A percentile compares a stretch with the other conserved stretches of the same genome.
These are phyloP conservation scores for Golubevia sp. DNA, from an alignment of 1,284 basidiomycete genomes.

Conservation along the genomic window DNA sequence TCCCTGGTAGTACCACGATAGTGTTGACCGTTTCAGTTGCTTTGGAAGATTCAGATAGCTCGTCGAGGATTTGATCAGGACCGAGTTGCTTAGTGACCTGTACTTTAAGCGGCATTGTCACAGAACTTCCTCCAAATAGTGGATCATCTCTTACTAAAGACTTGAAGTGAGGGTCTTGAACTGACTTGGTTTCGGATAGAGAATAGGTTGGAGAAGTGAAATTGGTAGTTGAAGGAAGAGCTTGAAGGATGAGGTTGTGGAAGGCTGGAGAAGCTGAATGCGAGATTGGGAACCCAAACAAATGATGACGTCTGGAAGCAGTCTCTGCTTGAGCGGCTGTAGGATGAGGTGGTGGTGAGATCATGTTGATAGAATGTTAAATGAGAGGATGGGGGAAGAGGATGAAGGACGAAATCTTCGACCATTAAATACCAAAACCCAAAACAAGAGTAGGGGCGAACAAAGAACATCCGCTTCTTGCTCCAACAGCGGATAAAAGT, in stretches of 20 bases:
- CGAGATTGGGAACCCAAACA: conserved; percentile 39
- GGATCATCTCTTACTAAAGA: conserved; percentile 22
- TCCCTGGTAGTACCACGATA: conserved; percentile 23
- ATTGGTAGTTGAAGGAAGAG: conserved; percentile 14
- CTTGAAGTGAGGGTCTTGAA: conserved; percentile 26
- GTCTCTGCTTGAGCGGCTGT: conserved; percentile 20
- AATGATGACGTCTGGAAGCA: conserved; percentile 25
- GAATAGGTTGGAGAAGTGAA: conserved; percentile 22
- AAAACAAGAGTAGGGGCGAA: no score
- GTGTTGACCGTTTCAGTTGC: conserved; percentile 39
- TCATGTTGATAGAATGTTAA: not conserved
- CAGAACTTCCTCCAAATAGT: conserved; percentile 25
- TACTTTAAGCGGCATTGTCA: conserved; percentile 42
- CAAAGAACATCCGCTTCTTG: no score
- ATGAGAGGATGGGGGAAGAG: not conserved
- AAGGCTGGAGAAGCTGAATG: conserved; percentile 37
- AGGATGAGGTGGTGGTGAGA: conserved; percentile 17
- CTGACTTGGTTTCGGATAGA: conserved; percentile 28
- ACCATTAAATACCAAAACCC: no score
- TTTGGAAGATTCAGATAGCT: conserved; percentile 22
- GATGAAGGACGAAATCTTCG: no score
- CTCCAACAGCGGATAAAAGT: no score
- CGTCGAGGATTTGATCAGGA: conserved; percentile 21
- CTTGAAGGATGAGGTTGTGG: conserved; percentile 32
- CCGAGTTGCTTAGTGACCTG: conserved; percentile 23